phyloP scores from a whole-genome alignment of 176 grass and related monocot genomes.

The Cenchrus purpureus region DNA sequence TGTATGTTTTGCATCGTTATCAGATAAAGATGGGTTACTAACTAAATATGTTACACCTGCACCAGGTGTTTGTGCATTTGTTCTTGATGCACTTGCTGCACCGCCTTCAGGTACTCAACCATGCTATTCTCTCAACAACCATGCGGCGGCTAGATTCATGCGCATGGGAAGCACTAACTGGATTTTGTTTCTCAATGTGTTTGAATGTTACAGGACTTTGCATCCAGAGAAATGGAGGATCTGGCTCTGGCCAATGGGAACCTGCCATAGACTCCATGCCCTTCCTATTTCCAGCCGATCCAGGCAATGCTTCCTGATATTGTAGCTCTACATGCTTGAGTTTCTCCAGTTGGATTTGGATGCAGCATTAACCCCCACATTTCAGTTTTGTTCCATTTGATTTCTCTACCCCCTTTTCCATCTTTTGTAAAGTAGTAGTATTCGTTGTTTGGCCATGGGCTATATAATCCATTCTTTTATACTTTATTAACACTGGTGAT shows the following conservation, averaged over 20 bases:
- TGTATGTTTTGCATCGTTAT: constrained; percentile 12
- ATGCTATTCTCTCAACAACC: no score
- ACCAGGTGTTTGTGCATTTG: constrained; percentile 96
- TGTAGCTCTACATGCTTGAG: constrained; percentile 3
- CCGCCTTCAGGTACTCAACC: constrained; percentile 74
- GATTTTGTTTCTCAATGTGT: neutral
- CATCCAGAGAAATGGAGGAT: constrained; percentile 70
- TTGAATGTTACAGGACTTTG: constrained; percentile 63
- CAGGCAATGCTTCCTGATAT: constrained; percentile 34
- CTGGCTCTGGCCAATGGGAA: constrained; percentile 57
- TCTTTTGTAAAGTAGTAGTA: constrained; percentile 56
- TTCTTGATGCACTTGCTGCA: constrained; percentile 99
- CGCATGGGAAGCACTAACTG: neutral
- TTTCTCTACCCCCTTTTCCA: neutral
- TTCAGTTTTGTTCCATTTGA: neutral
- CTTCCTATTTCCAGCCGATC: neutral
- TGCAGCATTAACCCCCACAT: constrained; percentile 13
- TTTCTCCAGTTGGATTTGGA: constrained; percentile 24
- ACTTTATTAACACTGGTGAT: constrained; percentile 7
- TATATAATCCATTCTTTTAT: constrained; percentile 63
- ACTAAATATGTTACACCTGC: constrained; percentile 27
- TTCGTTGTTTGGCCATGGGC: constrained; percentile 45
- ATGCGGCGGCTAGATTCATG: neutral
- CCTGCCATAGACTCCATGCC: constrained; percentile 54
- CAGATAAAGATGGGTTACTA: neutral